Percentiles rank a stretch among this genome's conserved stretches.
These are phyloP conservation scores for Neofusicoccum umdonicola DNA, from an alignment of 2,329 filamentous ascomycete species.

Conservation along the genomic window DNA sequence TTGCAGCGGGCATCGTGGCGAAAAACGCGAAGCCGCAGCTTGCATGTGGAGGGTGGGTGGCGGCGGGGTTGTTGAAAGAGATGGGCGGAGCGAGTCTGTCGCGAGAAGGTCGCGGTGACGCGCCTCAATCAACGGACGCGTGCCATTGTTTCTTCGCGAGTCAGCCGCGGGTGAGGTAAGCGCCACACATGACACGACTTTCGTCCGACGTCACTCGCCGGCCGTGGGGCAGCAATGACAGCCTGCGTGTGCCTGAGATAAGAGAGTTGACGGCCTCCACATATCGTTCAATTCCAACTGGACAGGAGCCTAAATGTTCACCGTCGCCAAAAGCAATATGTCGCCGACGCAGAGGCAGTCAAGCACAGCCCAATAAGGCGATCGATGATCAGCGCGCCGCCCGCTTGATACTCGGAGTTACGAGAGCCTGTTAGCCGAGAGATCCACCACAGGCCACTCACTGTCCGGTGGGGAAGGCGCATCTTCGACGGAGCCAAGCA, in stretches of 20 bases:
- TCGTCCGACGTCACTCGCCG: background rate
- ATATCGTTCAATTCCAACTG: no score
- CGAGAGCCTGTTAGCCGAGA: background rate
- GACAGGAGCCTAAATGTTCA: background rate
- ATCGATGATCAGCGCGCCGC: background rate
- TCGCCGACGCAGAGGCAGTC: background rate
- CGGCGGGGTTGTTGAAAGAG: background rate
- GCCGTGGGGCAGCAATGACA: no score
- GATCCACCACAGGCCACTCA: background rate
- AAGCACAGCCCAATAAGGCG: background rate
- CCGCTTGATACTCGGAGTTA: background rate
- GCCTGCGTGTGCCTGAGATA: no score
- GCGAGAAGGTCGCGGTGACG: conserved; percentile 13
- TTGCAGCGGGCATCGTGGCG: conserved; percentile 32
- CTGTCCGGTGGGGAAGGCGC: background rate
- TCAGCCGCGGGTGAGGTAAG: background rate
- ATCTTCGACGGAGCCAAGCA: no score
- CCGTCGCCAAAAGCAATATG: background rate
- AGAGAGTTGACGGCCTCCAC: no score
- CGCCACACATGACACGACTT: background rate
- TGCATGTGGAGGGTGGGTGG: background rate
- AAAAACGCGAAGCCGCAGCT: background rate
- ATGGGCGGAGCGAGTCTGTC: background rate
- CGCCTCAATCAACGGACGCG: conserved; percentile 1
- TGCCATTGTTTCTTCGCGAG: background rate